Conservation (phyloP, 139 green algal genomes). For the Asterochloris erici region DNA sequence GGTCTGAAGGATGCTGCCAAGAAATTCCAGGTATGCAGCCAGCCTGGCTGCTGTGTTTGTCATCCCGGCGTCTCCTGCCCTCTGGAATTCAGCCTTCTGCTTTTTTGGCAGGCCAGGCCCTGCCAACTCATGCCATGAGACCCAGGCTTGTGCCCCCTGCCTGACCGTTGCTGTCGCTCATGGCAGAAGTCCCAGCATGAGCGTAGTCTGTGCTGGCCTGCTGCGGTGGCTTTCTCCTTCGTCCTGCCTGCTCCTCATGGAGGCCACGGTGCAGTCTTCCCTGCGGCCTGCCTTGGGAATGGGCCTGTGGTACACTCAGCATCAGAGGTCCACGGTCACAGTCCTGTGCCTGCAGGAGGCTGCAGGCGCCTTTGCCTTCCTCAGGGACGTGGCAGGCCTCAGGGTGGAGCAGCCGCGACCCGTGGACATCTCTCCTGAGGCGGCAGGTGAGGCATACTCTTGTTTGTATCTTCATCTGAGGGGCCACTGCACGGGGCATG, state of each 20-base stretch:
- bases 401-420: conserved; percentile 64
- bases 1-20: conserved; percentile 73
- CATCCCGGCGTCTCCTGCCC: not conserved
- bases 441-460: not conserved
- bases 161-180: too few species aligned
- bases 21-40: conserved; percentile 53
- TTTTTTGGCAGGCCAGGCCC: too few species aligned
- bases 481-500: too few species aligned
- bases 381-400: conserved; percentile 65
- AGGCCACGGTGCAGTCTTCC: too few species aligned
- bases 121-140: too few species aligned
- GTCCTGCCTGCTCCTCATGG: too few species aligned
- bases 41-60: not conserved
- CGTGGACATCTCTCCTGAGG: conserved; percentile 75
- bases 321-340: not conserved
- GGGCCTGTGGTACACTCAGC: not conserved
- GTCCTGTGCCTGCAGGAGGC: conserved; percentile 49
- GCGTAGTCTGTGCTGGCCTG: too few species aligned
- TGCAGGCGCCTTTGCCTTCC: conserved; percentile 70
- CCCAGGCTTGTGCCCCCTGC: too few species aligned
- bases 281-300: not conserved
- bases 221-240: too few species aligned
- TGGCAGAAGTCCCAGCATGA: too few species aligned
- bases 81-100: too few species aligned
- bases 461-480: too few species aligned